phyloP scores from a whole-genome alignment of 2,329 filamentous ascomycete genomes.

The Talaromyces sp. region DNA sequence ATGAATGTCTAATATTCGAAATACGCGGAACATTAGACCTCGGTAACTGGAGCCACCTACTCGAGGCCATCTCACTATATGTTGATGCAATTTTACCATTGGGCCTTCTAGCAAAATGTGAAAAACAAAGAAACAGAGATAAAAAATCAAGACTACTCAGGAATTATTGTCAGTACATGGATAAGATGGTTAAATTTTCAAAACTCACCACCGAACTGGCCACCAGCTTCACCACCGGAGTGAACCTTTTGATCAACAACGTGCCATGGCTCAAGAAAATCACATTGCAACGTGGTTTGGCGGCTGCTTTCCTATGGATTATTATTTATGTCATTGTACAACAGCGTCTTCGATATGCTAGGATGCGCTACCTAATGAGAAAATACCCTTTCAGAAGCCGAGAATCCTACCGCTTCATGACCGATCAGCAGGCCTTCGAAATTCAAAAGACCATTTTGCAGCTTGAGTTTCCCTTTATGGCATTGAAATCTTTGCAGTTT shows the following conservation, averaged over 20 bases:
- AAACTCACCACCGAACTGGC: not conserved
- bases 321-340: not conserved
- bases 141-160: not conserved
- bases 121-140: not conserved
- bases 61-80: not conserved
- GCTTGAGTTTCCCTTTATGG: conserved; percentile 56
- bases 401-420: conserved; percentile 51
- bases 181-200: not conserved
- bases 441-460: conserved; percentile 48
- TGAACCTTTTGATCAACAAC: not conserved
- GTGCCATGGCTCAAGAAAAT: not conserved
- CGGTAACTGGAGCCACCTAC: not conserved
- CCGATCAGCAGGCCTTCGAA: conserved; percentile 50
- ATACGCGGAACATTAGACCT: not conserved
- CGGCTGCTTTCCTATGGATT: not conserved
- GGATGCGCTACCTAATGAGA: not conserved
- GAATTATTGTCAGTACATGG: not conserved
- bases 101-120: not conserved
- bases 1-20: not conserved
- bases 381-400: conserved; percentile 39
- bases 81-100: not conserved
- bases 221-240: not conserved
- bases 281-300: not conserved
- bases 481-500: conserved; percentile 53
- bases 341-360: conserved; percentile 4